These are phyloP conservation scores for Sanghuangporus sanghuang DNA, from an alignment of 1,284 basidiomycete species.

Conservation along the genomic window DNA sequence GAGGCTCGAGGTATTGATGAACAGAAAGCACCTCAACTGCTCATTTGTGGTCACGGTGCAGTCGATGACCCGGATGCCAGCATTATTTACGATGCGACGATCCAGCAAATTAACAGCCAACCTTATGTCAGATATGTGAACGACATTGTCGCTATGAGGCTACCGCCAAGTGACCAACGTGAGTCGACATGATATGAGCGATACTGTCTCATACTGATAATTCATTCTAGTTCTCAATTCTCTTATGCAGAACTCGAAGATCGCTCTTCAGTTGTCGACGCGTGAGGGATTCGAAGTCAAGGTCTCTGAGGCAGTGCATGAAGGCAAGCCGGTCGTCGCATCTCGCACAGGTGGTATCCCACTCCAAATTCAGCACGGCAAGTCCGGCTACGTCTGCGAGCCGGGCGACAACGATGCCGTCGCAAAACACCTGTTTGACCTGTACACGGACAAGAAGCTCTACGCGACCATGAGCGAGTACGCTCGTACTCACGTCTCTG, in stretches of 20 bases:
- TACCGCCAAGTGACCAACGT: constrained; percentile 79
- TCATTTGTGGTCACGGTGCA: constrained; percentile 84
- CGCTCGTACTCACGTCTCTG: constrained; percentile 68
- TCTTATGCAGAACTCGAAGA: constrained; percentile 69
- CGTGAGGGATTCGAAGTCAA: constrained; percentile 93
- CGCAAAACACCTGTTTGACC: constrained; percentile 65
- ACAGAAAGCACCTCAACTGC: constrained; percentile 69
- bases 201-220: not conserved
- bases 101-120: constrained; percentile 49
- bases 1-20: constrained; percentile 42
- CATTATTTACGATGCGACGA: constrained; percentile 78
- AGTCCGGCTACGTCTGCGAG: constrained; percentile 76
- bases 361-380: constrained; percentile 77
- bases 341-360: constrained; percentile 84
- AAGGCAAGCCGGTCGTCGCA: constrained; percentile 78
- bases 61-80: constrained; percentile 83
- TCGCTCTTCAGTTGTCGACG: constrained; percentile 73
- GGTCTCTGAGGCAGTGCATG: constrained; percentile 84
- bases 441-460: constrained; percentile 66
- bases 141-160: constrained; percentile 74
- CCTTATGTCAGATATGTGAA: constrained; percentile 53
- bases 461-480: constrained; percentile 62
- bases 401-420: constrained; percentile 70
- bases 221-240: constrained; percentile 59
- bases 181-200: constrained; percentile 23